Conservation (phyloP, 1,284 basidiomycete genomes). For the Pyrrhoderma noxium region DNA sequence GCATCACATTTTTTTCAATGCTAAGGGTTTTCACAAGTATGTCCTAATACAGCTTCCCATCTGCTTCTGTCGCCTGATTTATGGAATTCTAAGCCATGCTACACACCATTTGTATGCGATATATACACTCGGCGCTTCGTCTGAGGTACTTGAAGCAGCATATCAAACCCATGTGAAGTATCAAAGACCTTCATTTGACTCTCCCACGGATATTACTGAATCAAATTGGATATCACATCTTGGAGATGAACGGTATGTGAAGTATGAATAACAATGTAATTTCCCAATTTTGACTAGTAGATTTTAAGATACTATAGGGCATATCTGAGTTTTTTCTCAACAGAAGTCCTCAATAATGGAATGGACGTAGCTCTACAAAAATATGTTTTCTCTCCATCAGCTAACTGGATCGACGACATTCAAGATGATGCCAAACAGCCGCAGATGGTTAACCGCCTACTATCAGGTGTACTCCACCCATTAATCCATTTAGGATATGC, state of each 20-base stretch:
- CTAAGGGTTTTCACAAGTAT: constrained; percentile 52
- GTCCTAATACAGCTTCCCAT: constrained; percentile 6
- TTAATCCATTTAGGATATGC: constrained; percentile 61
- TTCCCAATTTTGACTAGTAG: background rate
- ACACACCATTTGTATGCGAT: constrained; percentile 45
- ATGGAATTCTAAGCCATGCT: constrained; percentile 34
- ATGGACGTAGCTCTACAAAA: constrained; percentile 40
- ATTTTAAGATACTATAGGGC: constrained; percentile 45
- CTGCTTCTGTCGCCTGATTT: background rate
- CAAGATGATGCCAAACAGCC: constrained; percentile 32
- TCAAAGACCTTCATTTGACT: constrained; percentile 33
- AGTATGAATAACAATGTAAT: background rate
- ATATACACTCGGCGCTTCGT: constrained; percentile 41
- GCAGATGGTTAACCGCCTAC: constrained; percentile 53
- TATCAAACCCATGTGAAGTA: constrained; percentile 36
- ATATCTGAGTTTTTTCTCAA: constrained; percentile 50
- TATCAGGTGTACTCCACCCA: constrained; percentile 55
- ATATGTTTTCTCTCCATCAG: constrained; percentile 47
- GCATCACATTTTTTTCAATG: constrained; percentile 58
- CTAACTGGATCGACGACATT: constrained; percentile 35
- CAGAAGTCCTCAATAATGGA: constrained; percentile 37
- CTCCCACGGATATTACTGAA: constrained; percentile 36
- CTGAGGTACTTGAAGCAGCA: constrained; percentile 33
- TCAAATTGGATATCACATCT: constrained; percentile 43
- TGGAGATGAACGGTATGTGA: constrained; percentile 39